Base-by-base conservation (phyloP, 2,329 filamentous ascomycete genomes). In the Monilinia fructigena region DNA sequence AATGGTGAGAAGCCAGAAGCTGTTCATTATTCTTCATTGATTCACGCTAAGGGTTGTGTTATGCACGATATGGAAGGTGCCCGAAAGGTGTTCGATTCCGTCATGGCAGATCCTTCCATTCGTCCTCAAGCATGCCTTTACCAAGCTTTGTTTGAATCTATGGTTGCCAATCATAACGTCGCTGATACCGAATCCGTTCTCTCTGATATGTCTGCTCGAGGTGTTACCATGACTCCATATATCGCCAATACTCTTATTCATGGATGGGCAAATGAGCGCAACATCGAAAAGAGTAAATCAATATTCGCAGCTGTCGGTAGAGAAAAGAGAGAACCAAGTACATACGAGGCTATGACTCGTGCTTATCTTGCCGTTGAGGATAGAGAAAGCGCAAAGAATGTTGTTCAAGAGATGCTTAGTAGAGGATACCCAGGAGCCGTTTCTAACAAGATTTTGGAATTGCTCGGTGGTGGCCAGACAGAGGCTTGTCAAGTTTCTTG, bases 231-330 rank as follows among this genome's bases (percentile, higher is more conserved):
- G 82, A 98, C 95, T 2, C 90, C 95, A 0, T 99, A 99, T 80
- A 98, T 99, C 76, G 95, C 95, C 75, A 99, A 99, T 81, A 97
- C 94, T 7, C 84, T 99, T 55, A 98, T 99, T 75, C 93, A 98
- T 76, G 95, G 95, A 70, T 99, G 95, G 94, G 92, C 94, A 28
- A 85, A 89, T 18, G 90, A 91, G 77, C 89, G 90, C 79, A 85
- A 96, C 70, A 90, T 98, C 55, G 79, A 81, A 68, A 93, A 92
- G 78, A 91, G 93, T 23, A 87, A 89, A 75, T 80, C 84, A 31
- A 88, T 97, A 69, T 99, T 96, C 76, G 85, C 90, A 67, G 83
- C 85, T n/a, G 88, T 99, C 4, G 86, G 88, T 11, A 84, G 86
- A 38, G 85, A 88, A 65, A 93, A 89, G 80, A 89, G 95, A 66